phyloP scores from a whole-genome alignment of 257 asterid species.

The Nicotiana tomentosiformis region DNA sequence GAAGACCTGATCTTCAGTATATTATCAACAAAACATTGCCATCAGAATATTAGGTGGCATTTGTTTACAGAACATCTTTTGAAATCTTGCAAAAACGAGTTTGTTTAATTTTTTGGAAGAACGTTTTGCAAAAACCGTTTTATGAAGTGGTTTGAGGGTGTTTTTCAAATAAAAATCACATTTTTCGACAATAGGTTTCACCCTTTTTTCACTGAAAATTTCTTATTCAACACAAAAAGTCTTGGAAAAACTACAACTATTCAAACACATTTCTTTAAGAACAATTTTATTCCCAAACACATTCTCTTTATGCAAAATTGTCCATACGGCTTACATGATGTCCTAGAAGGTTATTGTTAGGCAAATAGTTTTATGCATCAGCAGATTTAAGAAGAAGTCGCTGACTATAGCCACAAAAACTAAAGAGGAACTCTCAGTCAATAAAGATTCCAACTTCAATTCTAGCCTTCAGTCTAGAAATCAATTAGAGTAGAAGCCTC shows the following conservation, averaged over 20 bases:
- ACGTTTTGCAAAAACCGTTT: neutral
- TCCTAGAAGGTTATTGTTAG: neutral
- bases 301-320: neutral
- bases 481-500: neutral
- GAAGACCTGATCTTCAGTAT: neutral
- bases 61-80: neutral
- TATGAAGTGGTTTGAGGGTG: neutral
- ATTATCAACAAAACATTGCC: neutral
- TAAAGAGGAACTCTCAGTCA: neutral
- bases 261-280: neutral
- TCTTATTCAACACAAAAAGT: neutral
- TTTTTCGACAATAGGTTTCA: neutral
- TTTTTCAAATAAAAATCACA: neutral
- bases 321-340: neutral
- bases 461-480: neutral
- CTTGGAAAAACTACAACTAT: neutral
- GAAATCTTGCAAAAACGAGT: neutral
- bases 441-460: neutral
- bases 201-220: neutral
- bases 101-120: neutral
- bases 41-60: neutral
- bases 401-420: neutral
- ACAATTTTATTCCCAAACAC: neutral
- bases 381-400: neutral
- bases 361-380: neutral